These are phyloP conservation scores for Aureobasidium sp. DNA, from an alignment of 2,329 filamentous ascomycete species.

Conservation along the genomic window DNA sequence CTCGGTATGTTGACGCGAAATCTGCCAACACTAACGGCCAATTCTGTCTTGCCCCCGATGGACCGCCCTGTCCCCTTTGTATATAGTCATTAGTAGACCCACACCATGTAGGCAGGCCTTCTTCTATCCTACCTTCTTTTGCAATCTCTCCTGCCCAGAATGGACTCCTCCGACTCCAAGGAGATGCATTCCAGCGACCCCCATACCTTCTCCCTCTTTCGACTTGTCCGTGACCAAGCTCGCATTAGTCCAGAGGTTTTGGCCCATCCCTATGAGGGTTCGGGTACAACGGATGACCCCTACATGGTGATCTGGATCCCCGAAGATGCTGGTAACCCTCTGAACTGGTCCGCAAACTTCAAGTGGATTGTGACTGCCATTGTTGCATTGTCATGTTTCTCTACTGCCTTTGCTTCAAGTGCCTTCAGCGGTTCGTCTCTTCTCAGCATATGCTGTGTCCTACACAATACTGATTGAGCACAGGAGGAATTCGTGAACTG, in stretches of 20 bases:
- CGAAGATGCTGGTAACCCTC: slow-evolving; percentile 58
- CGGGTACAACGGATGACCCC: slow-evolving; percentile 57
- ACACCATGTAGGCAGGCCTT: neutral
- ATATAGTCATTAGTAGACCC: neutral
- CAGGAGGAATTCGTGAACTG: slow-evolving; percentile 37
- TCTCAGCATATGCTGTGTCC: neutral
- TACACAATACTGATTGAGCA: neutral
- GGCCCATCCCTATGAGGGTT: slow-evolving; percentile 25
- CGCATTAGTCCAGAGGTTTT: slow-evolving; percentile 27
- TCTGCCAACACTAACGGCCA: neutral
- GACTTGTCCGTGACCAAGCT: slow-evolving; percentile 25
- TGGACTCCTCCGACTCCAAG: neutral
- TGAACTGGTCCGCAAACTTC: slow-evolving; percentile 45
- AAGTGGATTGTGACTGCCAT: slow-evolving; percentile 60
- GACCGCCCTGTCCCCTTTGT: neutral
- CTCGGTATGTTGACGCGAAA: neutral
- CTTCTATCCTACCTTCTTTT: neutral
- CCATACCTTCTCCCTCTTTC: neutral
- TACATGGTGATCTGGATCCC: slow-evolving; percentile 58
- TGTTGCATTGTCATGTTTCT: slow-evolving; percentile 59
- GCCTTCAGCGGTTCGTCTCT: slow-evolving; percentile 52
- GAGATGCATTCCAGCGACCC: neutral
- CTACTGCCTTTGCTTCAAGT: slow-evolving; percentile 61
- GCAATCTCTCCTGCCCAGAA: neutral
- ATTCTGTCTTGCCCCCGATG: neutral